Base-by-base conservation (phyloP, 1,284 basidiomycete genomes). In the Ustilago tritici region DNA sequence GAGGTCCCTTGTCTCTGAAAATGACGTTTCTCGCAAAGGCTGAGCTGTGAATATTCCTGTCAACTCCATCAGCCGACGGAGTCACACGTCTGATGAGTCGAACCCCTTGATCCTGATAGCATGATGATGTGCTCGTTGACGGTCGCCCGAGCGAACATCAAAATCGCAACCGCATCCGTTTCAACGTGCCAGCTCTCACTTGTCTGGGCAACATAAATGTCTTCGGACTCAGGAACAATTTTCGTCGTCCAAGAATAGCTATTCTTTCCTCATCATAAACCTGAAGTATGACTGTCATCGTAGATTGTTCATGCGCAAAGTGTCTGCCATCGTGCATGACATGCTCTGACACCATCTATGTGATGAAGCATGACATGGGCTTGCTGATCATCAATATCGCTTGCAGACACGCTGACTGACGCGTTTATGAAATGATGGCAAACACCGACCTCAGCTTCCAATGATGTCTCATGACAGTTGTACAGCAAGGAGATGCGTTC, bases 1-100 rank as follows among this genome's bases (percentile, higher is more conserved):
- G 2, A n/a, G 32, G 56, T 35, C n/a, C 4, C 12, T 11, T 31
- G 59, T 61, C 34, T 61, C 58, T 53, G 50, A 61, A 41, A 61
- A 53, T 32, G 34, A 8, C 34, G 50, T 61, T 43, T 28, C 59
- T 61, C 59, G 59, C 50, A 28, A 40, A 31, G 19, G 32, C 49
- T 49, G 56, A 49, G 23, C 23, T 49, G n/a, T 28, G 40, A 2
- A 41, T 15, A 17, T 14, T 35, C 17, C 32, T 49, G 7, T 31
- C 28, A 17, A 11, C 6, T 41, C 40, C 40, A 17, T 11, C 40
- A 41, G 40, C 6, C 14, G 41, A 35, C 35, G 34, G 38, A 36
- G 9, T 9, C 49, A 32, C 10, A 31, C 12, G 14, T 41, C 6
- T 17, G 40, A 41, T 41, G 14, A 28, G 23, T 28, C 23, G 23